Percentiles rank a stretch among this genome's conserved stretches.
Evolutionary conservation across 176 grass and related monocot species (phyloP).

Genomic region (Elaeis guineensis): DNA sequence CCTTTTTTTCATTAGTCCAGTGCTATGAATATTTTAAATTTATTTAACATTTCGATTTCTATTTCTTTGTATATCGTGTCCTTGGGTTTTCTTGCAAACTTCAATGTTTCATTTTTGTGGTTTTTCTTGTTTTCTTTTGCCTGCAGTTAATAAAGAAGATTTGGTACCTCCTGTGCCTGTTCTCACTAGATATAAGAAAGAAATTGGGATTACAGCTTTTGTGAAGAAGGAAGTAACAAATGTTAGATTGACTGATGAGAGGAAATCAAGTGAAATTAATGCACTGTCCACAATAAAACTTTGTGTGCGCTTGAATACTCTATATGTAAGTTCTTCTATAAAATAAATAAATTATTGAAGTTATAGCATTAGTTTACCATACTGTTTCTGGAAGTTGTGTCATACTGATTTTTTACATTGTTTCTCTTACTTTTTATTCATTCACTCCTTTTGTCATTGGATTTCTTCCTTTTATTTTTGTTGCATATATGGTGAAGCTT

Average conservation of each 20-base stretch:
- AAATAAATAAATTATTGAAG: not conserved
- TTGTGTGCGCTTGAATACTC: constrained; percentile 91
- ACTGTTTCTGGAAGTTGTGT: too few species aligned
- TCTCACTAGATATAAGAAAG: constrained; percentile 93
- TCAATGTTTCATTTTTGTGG: not conserved
- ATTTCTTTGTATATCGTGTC: too few species aligned
- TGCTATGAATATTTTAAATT: too few species aligned
- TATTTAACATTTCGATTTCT: too few species aligned
- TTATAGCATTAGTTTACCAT: too few species aligned
- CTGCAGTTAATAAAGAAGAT: constrained; percentile 86
- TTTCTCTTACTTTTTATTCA: too few species aligned
- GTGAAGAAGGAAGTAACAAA: constrained; percentile 72
- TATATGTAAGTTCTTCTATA: constrained; percentile 70
- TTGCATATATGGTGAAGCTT: too few species aligned
- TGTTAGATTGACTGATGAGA: constrained; percentile 60
- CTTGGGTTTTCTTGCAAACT: not conserved
- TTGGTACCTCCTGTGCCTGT: constrained; percentile 81
- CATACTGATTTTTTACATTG: too few species aligned
- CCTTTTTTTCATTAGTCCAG: too few species aligned
- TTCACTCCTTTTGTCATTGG: too few species aligned
- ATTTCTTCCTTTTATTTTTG: too few species aligned
- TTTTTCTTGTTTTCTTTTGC: constrained; percentile 3
- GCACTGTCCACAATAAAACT: constrained; percentile 68
- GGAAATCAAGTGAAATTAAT: constrained; percentile 73
- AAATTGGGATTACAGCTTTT: constrained; percentile 88